phyloP scores from a whole-genome alignment of 2,329 filamentous ascomycete genomes.

The Pleomassaria siparia region DNA sequence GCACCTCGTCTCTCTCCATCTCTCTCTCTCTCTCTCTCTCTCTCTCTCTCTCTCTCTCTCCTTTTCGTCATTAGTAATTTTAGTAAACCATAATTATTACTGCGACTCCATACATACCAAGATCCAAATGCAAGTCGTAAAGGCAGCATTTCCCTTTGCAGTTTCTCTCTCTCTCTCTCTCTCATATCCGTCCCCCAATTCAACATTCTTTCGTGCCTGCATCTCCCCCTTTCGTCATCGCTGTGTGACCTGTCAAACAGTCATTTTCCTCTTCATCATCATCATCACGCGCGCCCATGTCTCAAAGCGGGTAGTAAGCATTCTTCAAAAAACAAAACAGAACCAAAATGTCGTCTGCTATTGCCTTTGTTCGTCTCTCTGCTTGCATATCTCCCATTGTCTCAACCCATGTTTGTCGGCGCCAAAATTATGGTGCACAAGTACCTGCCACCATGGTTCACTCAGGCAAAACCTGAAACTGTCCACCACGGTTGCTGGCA shows the following conservation, averaged over 20 bases:
- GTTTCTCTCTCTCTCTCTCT: too few species aligned
- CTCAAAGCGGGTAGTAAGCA: too few species aligned
- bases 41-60: too few species aligned
- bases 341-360: too few species aligned
- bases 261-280: constrained; percentile 1
- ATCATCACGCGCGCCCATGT: constrained; percentile 10
- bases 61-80: background rate
- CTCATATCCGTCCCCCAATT: background rate
- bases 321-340: too few species aligned
- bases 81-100: background rate
- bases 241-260: constrained; percentile 1
- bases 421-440: background rate
- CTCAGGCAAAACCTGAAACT: constrained; percentile 11
- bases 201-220: constrained; percentile 9
- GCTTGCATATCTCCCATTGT: background rate
- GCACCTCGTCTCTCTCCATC: background rate
- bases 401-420: background rate
- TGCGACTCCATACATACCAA: constrained; percentile 1
- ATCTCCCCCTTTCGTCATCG: constrained; percentile 10
- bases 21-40: too few species aligned
- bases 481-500: background rate
- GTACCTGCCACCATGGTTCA: constrained; percentile 6
- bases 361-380: background rate
- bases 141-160: constrained; percentile 1
- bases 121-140: constrained; percentile 5